Percentiles rank a stretch among this genome's conserved stretches.
Evolutionary conservation across 192 early-diverging fungal species (phyloP).

Genomic region (Backusella liffmaniae): DNA sequence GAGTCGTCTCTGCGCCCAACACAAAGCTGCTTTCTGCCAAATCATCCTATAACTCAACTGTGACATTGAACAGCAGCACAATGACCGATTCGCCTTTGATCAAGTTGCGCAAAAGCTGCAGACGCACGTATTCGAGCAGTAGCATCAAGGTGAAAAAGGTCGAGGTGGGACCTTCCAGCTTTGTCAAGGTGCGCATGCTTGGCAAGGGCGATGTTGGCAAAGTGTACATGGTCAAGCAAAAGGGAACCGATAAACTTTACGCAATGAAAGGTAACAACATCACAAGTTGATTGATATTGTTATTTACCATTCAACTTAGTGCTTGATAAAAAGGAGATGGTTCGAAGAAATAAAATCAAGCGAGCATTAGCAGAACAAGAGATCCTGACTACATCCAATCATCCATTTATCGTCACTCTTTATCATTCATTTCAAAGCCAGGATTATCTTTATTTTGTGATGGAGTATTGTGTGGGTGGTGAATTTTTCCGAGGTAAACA

Average conservation of each 20-base stretch:
- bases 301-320: neutral
- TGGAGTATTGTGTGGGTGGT: slow-evolving; percentile 88
- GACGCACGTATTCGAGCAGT: slow-evolving; percentile 78
- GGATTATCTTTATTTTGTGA: slow-evolving; percentile 82
- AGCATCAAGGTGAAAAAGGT: slow-evolving; percentile 81
- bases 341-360: slow-evolving; percentile 97
- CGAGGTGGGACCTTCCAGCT: slow-evolving; percentile 86
- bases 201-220: slow-evolving; percentile 98
- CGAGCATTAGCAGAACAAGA: slow-evolving; percentile 94
- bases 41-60: neutral
- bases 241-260: slow-evolving; percentile 79
- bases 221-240: slow-evolving; percentile 92
- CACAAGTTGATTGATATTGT: neutral
- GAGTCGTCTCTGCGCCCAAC: slow-evolving; percentile 51
- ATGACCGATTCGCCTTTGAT: neutral
- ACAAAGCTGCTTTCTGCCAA: slow-evolving; percentile 32
- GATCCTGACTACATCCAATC: slow-evolving; percentile 75
- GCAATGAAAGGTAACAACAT: slow-evolving; percentile 86
- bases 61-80: neutral
- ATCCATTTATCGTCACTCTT: slow-evolving; percentile 86
- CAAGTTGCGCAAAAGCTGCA: slow-evolving; percentile 38
- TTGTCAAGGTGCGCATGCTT: slow-evolving; percentile 87
- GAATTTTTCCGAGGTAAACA: slow-evolving; percentile 78
- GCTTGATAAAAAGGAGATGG: slow-evolving; percentile 70
- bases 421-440: slow-evolving; percentile 89